Evolutionary conservation across 129 eudicot genomes (phyloP).

Genomic region (Chrysanthemum makinoi): DNA sequence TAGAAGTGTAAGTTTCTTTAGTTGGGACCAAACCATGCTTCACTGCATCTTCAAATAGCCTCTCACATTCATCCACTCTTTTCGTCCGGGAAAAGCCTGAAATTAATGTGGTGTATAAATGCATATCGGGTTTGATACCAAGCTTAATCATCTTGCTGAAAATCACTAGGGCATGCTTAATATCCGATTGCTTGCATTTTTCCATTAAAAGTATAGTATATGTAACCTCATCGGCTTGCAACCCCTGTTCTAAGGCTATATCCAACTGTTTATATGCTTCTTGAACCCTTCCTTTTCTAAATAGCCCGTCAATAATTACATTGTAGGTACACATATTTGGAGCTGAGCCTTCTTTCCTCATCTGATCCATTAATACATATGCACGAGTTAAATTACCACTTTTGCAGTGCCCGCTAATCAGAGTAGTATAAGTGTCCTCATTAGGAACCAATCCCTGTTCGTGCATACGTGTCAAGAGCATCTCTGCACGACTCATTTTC

Average conservation of each 20-base stretch:
- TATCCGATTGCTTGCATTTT: constrained; percentile 52
- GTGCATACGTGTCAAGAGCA: constrained; percentile 65
- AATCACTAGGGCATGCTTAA: constrained; percentile 48
- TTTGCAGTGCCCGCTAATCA: constrained; percentile 68
- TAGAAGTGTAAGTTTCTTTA: constrained; percentile 75
- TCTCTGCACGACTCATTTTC: constrained; percentile 84
- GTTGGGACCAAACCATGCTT: constrained; percentile 66
- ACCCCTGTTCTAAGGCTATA: constrained; percentile 32
- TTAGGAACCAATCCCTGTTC: constrained; percentile 85
- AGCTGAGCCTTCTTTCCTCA: constrained; percentile 43
- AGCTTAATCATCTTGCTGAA: constrained; percentile 55
- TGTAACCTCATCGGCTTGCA: constrained; percentile 68
- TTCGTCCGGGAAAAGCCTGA: constrained; percentile 50
- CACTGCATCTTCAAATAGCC: constrained; percentile 53
- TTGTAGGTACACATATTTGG: constrained; percentile 74
- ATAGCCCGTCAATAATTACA: constrained; percentile 54
- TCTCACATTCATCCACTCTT: constrained; percentile 59
- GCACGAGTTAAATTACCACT: constrained; percentile 68
- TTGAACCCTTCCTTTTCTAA: constrained; percentile 56
- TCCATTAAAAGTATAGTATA: constrained; percentile 67
- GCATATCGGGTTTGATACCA: constrained; percentile 65
- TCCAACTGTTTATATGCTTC: constrained; percentile 65
- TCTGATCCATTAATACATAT: constrained; percentile 57
- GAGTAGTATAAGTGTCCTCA: constrained; percentile 66
- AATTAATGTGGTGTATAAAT: constrained; percentile 65